These are phyloP conservation scores for Glarea lozoyensis DNA, from an alignment of 495 filamentous ascomycete genomes.

Conservation along the genomic window DNA sequence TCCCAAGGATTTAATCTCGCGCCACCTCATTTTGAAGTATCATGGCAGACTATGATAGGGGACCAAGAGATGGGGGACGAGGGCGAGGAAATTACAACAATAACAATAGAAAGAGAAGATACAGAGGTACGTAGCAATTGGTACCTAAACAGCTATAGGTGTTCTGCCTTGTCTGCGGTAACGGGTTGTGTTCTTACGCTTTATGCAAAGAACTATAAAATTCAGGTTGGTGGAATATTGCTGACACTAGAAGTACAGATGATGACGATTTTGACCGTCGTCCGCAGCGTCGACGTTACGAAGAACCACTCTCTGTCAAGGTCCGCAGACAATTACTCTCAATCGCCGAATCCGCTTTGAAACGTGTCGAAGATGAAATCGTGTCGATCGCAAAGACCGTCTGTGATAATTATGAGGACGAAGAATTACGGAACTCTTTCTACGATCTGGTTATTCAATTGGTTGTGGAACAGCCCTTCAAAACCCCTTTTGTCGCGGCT, in stretches of 20 bases:
- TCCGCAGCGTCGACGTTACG: constrained; percentile 66
- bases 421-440: constrained; percentile 59
- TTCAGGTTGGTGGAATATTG: too few species aligned
- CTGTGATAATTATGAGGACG: constrained; percentile 73
- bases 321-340: constrained; percentile 72
- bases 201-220: too few species aligned
- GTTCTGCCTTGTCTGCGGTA: too few species aligned
- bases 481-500: constrained; percentile 85
- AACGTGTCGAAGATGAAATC: constrained; percentile 74
- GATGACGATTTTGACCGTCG: constrained; percentile 68
- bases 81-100: constrained; percentile 55
- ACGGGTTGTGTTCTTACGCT: too few species aligned
- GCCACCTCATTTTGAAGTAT: too few species aligned
- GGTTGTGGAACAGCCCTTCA: constrained; percentile 85
- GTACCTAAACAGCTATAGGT: too few species aligned
- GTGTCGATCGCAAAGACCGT: constrained; percentile 65
- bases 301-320: constrained; percentile 66
- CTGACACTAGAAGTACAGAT: too few species aligned
- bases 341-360: constrained; percentile 80
- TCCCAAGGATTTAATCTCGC: too few species aligned
- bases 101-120: constrained; percentile 59
- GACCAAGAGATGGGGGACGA: constrained; percentile 46
- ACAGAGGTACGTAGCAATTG: constrained; percentile 44
- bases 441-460: constrained; percentile 65
- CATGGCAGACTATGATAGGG: constrained; percentile 71